phyloP scores from a whole-genome alignment of 495 filamentous ascomycete species.

The Oidiodendron maius region DNA sequence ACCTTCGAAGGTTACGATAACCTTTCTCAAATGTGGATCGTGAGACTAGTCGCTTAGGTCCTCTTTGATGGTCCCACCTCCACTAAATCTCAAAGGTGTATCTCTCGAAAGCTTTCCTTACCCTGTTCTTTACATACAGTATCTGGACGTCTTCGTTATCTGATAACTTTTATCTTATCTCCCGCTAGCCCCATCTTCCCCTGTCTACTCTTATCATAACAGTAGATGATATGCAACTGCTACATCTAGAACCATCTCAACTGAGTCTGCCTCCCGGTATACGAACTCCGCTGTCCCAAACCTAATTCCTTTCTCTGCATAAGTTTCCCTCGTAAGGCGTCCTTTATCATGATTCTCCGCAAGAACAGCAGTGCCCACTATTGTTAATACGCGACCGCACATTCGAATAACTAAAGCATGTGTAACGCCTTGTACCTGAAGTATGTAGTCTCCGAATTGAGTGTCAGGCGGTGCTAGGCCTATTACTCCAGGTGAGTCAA shows the following conservation, averaged over 20 bases:
- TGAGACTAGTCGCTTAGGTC: no score
- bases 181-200: no score
- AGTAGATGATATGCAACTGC: conserved; percentile 1
- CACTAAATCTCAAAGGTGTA: no score
- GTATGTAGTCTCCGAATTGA: not conserved
- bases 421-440: not conserved
- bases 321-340: not conserved
- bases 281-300: not conserved
- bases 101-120: no score
- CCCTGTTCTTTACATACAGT: no score
- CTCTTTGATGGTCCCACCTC: no score
- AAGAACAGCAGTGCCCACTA: conserved; percentile 1
- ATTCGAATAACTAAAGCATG: conserved; percentile 1
- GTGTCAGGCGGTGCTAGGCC: conserved; percentile 4
- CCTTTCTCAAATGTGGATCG: no score
- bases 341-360: not conserved
- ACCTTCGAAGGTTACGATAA: no score
- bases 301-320: not conserved
- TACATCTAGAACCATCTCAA: not conserved
- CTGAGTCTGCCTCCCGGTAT: not conserved
- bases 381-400: not conserved
- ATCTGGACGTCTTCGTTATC: no score
- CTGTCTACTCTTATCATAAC: not conserved
- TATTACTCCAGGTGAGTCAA: not conserved
- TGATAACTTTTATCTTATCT: no score